Conservation (phyloP, 148 eudicot species). For the Silene conica region DNA sequence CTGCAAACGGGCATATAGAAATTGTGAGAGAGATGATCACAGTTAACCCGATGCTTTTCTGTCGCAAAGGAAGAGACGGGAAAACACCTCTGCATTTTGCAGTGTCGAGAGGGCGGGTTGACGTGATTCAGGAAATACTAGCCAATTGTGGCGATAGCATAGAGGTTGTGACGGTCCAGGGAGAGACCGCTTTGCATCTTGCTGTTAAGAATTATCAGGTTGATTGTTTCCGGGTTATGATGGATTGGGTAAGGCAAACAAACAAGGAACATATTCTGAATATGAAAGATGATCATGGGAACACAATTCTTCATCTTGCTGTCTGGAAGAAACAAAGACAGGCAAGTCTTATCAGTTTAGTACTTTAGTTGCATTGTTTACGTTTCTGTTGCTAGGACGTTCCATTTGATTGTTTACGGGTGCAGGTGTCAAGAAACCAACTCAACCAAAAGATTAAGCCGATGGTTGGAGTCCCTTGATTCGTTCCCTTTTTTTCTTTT, state of each 20-base stretch:
- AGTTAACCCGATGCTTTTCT: constrained; percentile 25
- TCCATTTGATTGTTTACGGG: too few species aligned
- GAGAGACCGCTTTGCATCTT: constrained; percentile 56
- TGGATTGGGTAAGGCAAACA: constrained; percentile 30
- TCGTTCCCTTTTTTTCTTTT: too few species aligned
- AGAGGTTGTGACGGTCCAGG: constrained; percentile 38
- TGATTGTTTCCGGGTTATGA: constrained; percentile 21
- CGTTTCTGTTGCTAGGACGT: too few species aligned
- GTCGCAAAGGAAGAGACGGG: constrained; percentile 36
- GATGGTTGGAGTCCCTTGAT: too few species aligned
- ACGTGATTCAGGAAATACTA: constrained; percentile 35
- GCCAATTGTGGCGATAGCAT: constrained; percentile 29
- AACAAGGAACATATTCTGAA: constrained; percentile 35
- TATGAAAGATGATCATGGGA: constrained; percentile 36
- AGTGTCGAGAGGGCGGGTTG: constrained; percentile 37
- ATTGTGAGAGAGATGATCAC: constrained; percentile 43
- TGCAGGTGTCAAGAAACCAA: too few species aligned
- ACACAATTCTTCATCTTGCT: constrained; percentile 50
- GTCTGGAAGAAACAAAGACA: constrained; percentile 46
- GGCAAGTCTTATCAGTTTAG: constrained; percentile 28
- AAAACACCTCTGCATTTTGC: constrained; percentile 53
- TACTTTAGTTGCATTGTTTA: too few species aligned
- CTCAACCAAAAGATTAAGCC: too few species aligned
- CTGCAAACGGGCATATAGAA: constrained; percentile 12
- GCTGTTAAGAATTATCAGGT: constrained; percentile 39